Conservation (phyloP, 2,329 filamentous ascomycete species). For the Bipolaris oryzae region DNA sequence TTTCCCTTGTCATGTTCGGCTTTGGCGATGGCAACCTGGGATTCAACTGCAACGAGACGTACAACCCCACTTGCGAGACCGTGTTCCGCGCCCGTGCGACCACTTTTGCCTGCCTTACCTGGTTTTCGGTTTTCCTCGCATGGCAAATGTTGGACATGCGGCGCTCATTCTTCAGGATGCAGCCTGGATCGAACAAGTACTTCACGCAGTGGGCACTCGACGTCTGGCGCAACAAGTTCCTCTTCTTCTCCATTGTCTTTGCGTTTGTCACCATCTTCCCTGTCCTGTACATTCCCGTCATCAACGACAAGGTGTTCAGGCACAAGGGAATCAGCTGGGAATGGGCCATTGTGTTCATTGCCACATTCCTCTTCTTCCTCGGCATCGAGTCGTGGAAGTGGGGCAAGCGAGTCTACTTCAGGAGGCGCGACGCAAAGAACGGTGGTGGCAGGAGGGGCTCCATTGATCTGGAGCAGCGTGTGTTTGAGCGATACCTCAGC, state of each 20-base stretch:
- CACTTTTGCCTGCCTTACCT: slow-evolving; percentile 75
- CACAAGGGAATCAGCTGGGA: slow-evolving; percentile 71
- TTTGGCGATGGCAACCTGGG: slow-evolving; percentile 45
- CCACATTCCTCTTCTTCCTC: slow-evolving; percentile 66
- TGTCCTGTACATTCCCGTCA: slow-evolving; percentile 67
- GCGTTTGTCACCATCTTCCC: slow-evolving; percentile 41
- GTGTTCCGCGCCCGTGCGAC: slow-evolving; percentile 67
- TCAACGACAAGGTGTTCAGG: slow-evolving; percentile 69
- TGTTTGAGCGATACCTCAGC: slow-evolving; percentile 43
- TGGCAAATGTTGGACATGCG: slow-evolving; percentile 76
- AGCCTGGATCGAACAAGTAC: slow-evolving; percentile 64
- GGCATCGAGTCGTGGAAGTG: slow-evolving; percentile 72
- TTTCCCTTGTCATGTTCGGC: slow-evolving; percentile 45
- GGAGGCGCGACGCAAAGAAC: slow-evolving; percentile 29
- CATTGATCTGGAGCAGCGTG: slow-evolving; percentile 38
- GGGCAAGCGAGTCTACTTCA: slow-evolving; percentile 60
- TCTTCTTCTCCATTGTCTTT: slow-evolving; percentile 53
- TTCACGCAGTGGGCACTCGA: slow-evolving; percentile 67
- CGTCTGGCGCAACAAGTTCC: slow-evolving; percentile 73
- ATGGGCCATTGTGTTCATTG: slow-evolving; percentile 70
- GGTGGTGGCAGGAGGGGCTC: slow-evolving; percentile 33
- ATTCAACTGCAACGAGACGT: slow-evolving; percentile 40
- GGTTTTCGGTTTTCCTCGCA: slow-evolving; percentile 76
- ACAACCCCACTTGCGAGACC: slow-evolving; percentile 33
- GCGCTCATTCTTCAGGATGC: slow-evolving; percentile 75